phyloP scores from a whole-genome alignment of 805 yeast species.

The Lachancea thermotolerans region DNA sequence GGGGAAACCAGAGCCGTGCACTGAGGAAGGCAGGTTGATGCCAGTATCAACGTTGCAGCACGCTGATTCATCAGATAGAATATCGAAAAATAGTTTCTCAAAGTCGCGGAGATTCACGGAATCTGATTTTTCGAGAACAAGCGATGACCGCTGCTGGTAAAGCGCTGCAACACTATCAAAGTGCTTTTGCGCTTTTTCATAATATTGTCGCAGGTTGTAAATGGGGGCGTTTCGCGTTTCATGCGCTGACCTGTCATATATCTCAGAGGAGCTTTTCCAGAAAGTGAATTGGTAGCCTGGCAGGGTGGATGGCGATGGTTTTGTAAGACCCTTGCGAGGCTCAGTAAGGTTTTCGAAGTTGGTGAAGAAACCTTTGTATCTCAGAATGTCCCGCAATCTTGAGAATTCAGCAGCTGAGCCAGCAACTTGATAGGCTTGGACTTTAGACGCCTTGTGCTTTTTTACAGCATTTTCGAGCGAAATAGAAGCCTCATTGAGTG shows the following conservation, averaged over 20 bases:
- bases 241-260: conserved; percentile 35
- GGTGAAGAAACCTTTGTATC: conserved; percentile 46
- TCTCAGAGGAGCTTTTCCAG: conserved; percentile 39
- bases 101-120: conserved; percentile 19
- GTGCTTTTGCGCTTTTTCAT: conserved; percentile 47
- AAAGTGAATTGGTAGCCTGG: conserved; percentile 37
- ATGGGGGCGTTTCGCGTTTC: conserved; percentile 41
- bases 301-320: conserved; percentile 30
- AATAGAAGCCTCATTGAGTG: conserved; percentile 3
- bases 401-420: conserved; percentile 41
- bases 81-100: conserved; percentile 41
- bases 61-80: conserved; percentile 26
- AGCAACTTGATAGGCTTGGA: conserved; percentile 22
- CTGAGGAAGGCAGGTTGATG: conserved; percentile 27
- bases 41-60: conserved; percentile 36
- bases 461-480: background rate
- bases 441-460: background rate
- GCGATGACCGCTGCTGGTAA: conserved; percentile 10
- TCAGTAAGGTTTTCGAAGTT: conserved; percentile 45
- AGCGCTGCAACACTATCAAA: conserved; percentile 21
- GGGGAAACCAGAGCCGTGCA: conserved; percentile 38
- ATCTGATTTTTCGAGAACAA: conserved; percentile 17
- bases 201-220: conserved; percentile 51
- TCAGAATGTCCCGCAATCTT: conserved; percentile 41
- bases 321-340: conserved; percentile 35